Conservation (phyloP, 345 rosid species). For the Rhodomyrtus tomentosa region DNA sequence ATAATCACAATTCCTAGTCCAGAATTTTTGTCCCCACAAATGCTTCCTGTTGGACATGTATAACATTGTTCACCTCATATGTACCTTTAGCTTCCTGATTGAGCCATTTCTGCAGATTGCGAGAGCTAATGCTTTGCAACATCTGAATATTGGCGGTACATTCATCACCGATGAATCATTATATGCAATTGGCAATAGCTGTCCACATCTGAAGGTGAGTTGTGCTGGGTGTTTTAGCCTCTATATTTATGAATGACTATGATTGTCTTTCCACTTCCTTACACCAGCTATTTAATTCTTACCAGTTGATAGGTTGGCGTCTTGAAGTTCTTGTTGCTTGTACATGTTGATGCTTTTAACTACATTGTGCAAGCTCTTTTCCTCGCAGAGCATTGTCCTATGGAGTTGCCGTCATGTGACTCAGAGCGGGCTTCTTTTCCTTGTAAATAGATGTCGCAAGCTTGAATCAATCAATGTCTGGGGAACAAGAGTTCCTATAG, state of each 20-base stretch:
- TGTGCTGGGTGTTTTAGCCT: not conserved
- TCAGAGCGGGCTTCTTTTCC: conserved; percentile 46
- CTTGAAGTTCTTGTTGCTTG: not conserved
- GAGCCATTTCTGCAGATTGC: conserved; percentile 36
- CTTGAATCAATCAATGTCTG: conserved; percentile 72
- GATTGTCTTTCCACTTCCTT: not conserved
- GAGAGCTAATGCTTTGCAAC: conserved; percentile 57
- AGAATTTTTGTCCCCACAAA: not conserved
- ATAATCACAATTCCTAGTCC: not conserved
- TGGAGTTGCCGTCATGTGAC: conserved; percentile 97
- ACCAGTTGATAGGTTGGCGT: not conserved
- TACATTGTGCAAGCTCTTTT: not conserved
- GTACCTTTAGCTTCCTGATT: not conserved
- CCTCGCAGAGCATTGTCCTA: conserved; percentile 44
- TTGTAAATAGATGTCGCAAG: conserved; percentile 57
- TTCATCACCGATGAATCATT: conserved; percentile 81
- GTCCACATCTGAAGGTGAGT: conserved; percentile 63
- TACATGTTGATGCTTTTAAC: not conserved
- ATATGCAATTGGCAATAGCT: conserved; percentile 60
- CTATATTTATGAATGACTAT: not conserved
- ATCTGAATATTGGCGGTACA: conserved; percentile 84
- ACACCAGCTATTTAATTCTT: not conserved
- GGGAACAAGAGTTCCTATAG: conserved; percentile 76
- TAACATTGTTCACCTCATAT: not conserved
- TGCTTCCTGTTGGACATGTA: not conserved